Evolutionary conservation across 176 grass and related monocot genomes (phyloP).

Genomic region (Ensete ventricosum): DNA sequence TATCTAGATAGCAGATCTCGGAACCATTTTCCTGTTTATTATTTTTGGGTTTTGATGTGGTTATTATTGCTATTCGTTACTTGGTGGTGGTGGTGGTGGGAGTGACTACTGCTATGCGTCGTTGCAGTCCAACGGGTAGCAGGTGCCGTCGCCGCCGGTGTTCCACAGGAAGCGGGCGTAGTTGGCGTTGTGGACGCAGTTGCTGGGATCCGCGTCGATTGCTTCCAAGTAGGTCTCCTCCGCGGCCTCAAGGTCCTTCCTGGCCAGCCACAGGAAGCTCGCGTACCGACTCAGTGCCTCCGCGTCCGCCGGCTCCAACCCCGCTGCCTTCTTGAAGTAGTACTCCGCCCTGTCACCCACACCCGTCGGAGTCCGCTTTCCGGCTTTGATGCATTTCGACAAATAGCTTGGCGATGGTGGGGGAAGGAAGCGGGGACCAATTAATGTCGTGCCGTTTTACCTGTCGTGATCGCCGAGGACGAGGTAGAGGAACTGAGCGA

Average conservation of each 20-base stretch:
- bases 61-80: too few relatives aligned
- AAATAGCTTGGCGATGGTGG: neutral
- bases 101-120: neutral
- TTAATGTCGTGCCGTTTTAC: neutral
- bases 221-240: conserved; percentile 13
- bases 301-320: neutral
- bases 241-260: neutral
- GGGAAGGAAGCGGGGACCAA: neutral
- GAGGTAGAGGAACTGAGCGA: conserved; percentile 1
- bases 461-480: neutral
- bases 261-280: conserved; percentile 9
- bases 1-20: too few relatives aligned
- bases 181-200: neutral
- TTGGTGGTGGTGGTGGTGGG: too few relatives aligned
- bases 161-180: conserved; percentile 15
- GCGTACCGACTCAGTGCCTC: conserved; percentile 6
- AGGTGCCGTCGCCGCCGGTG: conserved; percentile 11
- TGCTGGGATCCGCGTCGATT: neutral
- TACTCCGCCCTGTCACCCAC: neutral
- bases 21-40: too few relatives aligned
- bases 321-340: conserved; percentile 9
- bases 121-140: neutral
- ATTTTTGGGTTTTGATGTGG: too few relatives aligned
- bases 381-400: neutral
- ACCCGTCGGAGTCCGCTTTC: neutral